Conservation (phyloP, 495 filamentous ascomycete species). For the Massariosphaeria phaeospora region DNA sequence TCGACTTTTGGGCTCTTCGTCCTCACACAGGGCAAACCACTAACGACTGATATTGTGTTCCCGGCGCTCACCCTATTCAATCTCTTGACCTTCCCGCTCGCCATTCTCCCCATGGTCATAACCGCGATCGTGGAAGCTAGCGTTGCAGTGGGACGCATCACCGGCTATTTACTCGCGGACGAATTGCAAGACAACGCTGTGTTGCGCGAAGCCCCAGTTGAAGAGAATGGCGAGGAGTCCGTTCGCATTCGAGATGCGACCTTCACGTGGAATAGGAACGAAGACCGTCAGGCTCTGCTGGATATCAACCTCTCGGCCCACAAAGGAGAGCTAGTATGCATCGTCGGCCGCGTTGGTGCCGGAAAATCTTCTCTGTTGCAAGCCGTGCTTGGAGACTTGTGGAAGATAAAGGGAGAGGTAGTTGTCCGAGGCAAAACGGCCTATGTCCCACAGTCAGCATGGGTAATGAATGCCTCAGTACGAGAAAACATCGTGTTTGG, state of each 20-base stretch:
- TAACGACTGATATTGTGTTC: slow-evolving; percentile 95
- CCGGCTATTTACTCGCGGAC: slow-evolving; percentile 78
- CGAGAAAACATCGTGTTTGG: slow-evolving; percentile 97
- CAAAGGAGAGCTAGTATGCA: slow-evolving; percentile 87
- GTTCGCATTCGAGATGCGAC: slow-evolving; percentile 76
- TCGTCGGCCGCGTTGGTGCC: slow-evolving; percentile 90
- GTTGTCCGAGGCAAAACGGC: slow-evolving; percentile 73
- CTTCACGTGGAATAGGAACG: slow-evolving; percentile 90
- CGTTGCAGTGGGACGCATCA: slow-evolving; percentile 83
- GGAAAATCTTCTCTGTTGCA: slow-evolving; percentile 93
- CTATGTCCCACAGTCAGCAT: slow-evolving; percentile 86
- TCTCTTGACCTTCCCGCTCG: slow-evolving; percentile 87
- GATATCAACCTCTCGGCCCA: slow-evolving; percentile 81
- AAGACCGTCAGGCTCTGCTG: slow-evolving; percentile 55
- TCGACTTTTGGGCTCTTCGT: slow-evolving; percentile 95
- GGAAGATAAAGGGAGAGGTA: slow-evolving; percentile 83
- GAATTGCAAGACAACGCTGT: slow-evolving; percentile 88
- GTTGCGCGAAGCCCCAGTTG: slow-evolving; percentile 57
- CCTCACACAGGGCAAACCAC: slow-evolving; percentile 66
- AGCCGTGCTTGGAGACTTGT: slow-evolving; percentile 81
- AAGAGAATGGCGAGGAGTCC: slow-evolving; percentile 74
- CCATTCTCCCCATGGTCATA: slow-evolving; percentile 95
- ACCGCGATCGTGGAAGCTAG: slow-evolving; percentile 93
- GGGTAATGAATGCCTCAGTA: slow-evolving; percentile 98
- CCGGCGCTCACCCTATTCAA: slow-evolving; percentile 91